Conservation (phyloP, 345 rosid species). For the Populus simonii region DNA sequence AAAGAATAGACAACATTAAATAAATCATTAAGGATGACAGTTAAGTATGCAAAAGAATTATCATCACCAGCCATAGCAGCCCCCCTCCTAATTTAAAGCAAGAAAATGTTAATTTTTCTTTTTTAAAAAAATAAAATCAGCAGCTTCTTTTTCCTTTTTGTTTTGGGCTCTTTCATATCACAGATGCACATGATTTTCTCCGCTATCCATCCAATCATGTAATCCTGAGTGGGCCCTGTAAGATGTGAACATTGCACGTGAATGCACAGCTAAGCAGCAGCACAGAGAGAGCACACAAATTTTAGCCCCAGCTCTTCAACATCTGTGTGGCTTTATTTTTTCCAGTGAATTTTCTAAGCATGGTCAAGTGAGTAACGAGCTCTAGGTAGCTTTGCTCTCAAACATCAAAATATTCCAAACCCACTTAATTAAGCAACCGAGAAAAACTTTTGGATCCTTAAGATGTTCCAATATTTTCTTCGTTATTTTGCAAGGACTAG, state of each 20-base stretch:
- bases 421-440: background rate
- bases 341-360: background rate
- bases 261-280: slow-evolving; percentile 39
- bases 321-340: slow-evolving; percentile 6
- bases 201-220: slow-evolving; percentile 41
- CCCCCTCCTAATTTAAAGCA: slow-evolving; percentile 6
- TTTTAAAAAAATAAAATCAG: background rate
- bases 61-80: background rate
- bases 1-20: slow-evolving; percentile 2
- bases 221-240: slow-evolving; percentile 42
- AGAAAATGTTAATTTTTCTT: background rate
- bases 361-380: background rate
- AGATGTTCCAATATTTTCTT: background rate
- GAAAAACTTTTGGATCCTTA: slow-evolving; percentile 21
- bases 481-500: background rate
- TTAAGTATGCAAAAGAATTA: background rate
- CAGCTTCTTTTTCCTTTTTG: slow-evolving; percentile 1
- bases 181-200: slow-evolving; percentile 32
- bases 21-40: background rate
- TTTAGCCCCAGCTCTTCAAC: background rate
- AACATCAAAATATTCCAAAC: background rate
- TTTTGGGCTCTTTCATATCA: background rate
- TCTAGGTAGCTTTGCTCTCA: background rate
- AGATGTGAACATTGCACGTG: slow-evolving; percentile 53
- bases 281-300: slow-evolving; percentile 18